Percentiles rank a stretch among this genome's conserved stretches.
Evolutionary conservation across 1,284 basidiomycete species (phyloP).

Genomic region (Pterulicium gracile): DNA sequence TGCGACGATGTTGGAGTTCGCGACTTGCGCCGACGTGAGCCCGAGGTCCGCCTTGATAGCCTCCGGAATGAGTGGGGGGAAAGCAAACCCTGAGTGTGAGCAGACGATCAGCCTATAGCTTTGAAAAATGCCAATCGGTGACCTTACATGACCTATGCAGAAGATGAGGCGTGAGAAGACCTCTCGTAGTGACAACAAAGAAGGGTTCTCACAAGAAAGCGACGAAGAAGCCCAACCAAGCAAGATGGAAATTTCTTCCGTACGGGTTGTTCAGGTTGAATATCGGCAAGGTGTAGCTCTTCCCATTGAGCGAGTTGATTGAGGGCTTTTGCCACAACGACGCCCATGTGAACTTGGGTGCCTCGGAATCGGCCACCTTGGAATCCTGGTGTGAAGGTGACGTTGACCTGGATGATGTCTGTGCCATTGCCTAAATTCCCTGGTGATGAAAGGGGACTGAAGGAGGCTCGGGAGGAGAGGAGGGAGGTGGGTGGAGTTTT

Average conservation of each 20-base stretch:
- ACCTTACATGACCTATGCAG: slow-evolving; percentile 1
- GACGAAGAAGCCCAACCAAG: slow-evolving; percentile 37
- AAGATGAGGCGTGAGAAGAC: too few relatives aligned
- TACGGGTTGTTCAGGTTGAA: slow-evolving; percentile 44
- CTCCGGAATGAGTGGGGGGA: slow-evolving; percentile 50
- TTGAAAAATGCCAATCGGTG: too few relatives aligned
- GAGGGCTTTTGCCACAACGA: slow-evolving; percentile 19
- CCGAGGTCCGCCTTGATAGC: slow-evolving; percentile 48
- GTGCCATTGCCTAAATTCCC: too few relatives aligned
- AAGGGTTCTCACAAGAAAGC: slow-evolving; percentile 24
- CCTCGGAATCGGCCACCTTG: too few relatives aligned
- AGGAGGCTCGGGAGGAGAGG: too few relatives aligned
- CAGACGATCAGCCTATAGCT: too few relatives aligned
- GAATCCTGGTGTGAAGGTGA: too few relatives aligned
- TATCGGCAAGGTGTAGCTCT: slow-evolving; percentile 44
- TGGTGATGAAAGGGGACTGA: too few relatives aligned
- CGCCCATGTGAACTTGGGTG: slow-evolving; percentile 18
- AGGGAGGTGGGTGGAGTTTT: too few relatives aligned
- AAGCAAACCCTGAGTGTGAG: slow-evolving; percentile 41
- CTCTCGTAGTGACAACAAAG: too few relatives aligned
- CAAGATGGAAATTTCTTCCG: slow-evolving; percentile 39
- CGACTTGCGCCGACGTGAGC: slow-evolving; percentile 34
- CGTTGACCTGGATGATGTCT: too few relatives aligned
- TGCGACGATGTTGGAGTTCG: slow-evolving; percentile 50
- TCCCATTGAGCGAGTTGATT: slow-evolving; percentile 44